Evolutionary conservation across 345 rosid genomes (phyloP).

Genomic region (Moringa oleifera): DNA sequence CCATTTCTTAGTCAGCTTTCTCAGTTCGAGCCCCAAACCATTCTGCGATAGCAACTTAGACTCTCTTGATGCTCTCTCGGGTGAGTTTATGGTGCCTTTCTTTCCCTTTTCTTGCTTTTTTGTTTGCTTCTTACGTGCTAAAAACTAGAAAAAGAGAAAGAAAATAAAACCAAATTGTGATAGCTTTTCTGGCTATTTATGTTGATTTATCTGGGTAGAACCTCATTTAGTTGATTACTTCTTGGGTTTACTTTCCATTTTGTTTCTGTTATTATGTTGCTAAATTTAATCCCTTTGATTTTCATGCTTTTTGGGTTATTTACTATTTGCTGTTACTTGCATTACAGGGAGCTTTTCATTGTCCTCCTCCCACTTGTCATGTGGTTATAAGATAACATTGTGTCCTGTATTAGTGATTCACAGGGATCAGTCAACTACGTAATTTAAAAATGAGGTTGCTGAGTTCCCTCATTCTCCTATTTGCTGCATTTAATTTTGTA

Average conservation of each 20-base stretch:
- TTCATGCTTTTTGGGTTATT: not conserved
- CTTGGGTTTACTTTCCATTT: no score
- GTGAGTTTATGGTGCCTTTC: constrained; percentile 26
- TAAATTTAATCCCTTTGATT: no score
- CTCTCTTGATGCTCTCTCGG: constrained; percentile 36
- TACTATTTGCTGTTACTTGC: no score
- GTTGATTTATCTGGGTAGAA: not conserved
- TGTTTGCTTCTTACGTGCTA: not conserved
- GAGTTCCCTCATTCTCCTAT: no score
- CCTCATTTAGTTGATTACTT: not conserved
- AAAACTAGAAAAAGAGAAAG: not conserved
- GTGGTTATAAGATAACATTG: no score
- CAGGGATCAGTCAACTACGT: no score
- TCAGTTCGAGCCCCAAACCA: constrained; percentile 38
- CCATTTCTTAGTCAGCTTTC: constrained; percentile 32
- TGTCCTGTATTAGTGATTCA: no score
- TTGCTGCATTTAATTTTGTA: no score
- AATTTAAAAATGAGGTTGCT: no score
- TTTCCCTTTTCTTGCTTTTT: not conserved
- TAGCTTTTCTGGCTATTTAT: not conserved
- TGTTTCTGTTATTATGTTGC: no score
- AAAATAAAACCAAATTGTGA: not conserved
- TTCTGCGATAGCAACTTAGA: constrained; percentile 52
- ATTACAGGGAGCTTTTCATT: no score
- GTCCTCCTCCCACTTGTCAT: no score